phyloP scores from a whole-genome alignment of 495 filamentous ascomycete genomes.

The Penicillium egyptiacum region DNA sequence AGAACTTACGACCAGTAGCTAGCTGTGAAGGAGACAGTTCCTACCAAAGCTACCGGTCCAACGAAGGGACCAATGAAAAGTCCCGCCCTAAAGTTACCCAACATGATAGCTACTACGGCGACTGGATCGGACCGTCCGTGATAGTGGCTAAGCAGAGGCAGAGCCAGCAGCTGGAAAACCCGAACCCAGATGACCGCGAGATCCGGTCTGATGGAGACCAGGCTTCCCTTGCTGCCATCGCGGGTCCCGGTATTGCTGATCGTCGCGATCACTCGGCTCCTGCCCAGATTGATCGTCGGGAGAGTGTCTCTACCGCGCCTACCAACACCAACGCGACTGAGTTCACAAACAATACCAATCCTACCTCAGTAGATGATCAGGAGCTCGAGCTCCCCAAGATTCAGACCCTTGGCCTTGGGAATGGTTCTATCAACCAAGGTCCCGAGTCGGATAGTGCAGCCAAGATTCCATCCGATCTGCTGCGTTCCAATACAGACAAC shows the following conservation, averaged over 20 bases:
- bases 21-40: conserved; percentile 19
- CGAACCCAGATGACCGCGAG: conserved; percentile 22
- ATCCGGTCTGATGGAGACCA: conserved; percentile 27
- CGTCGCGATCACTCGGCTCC: conserved; percentile 32
- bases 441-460: background rate
- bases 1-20: conserved; percentile 16
- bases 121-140: conserved; percentile 43
- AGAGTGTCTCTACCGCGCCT: conserved; percentile 41
- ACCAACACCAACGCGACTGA: conserved; percentile 41
- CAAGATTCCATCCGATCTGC: conserved; percentile 14
- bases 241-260: conserved; percentile 24
- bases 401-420: background rate
- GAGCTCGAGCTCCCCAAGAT: conserved; percentile 9
- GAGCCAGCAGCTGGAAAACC: conserved; percentile 15
- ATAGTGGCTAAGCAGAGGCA: conserved; percentile 28
- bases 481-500: conserved; percentile 30
- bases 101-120: conserved; percentile 46
- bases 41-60: conserved; percentile 9
- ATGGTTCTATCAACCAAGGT: background rate
- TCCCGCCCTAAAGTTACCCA: conserved; percentile 21
- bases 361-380: conserved; percentile 38
- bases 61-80: conserved; percentile 9
- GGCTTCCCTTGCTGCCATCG: conserved; percentile 23
- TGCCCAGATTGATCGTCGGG: conserved; percentile 32
- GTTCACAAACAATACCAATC: conserved; percentile 38